Base-by-base conservation (phyloP, 2,329 filamentous ascomycete genomes). In the Aspergillus aculeatinus region DNA sequence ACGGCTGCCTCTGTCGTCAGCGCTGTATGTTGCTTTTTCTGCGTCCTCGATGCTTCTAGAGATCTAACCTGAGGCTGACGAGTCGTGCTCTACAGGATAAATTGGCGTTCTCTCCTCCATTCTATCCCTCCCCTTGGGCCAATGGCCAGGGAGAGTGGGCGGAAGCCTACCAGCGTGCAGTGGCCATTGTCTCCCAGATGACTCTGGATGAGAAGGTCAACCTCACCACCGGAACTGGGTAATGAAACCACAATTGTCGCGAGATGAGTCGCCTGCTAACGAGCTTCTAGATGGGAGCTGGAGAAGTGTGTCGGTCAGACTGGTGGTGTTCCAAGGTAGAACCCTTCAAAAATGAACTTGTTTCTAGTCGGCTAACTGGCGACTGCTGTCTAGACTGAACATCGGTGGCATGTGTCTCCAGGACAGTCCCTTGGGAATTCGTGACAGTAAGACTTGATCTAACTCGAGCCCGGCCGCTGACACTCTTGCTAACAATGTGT, bases 181-280 rank as follows among this genome's bases (percentile, higher is more conserved):
- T 85, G 66, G 85, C 82, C 2, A 94, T 96, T 69, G 92, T 97
- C 50, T 89, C 89, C 10, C 87, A 92, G 72, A 78, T 96, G 77
- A 96, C 92, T 0, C 82, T 96, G 39, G 72, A 87, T 11, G 93
- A 97, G 76, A 97, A 96, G 80, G 92, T 98, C 76, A 98, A 98
- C 75, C 75, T 99, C 65, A 98, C 94, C 2, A 97, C 93, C 0
- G 94, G 94, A 74, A 85, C 89, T 64, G 92, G 92, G 85, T 94
- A 78, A 75, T 87, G 78, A 67, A 47, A 44, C 6, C 9, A 42
- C 19, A 35, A n/a, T 5, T 51, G 49, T 4, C 14, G 23, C 49
- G 31, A 4, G 9, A 21, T 39, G 10, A 31, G 42, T 27, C 4
- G 51, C 33, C 58, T 42, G 63, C 61, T 58, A 48, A 60, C 49